Evolutionary conservation across 441 rosid genomes (phyloP).

Genomic region (Populus hybrid): DNA sequence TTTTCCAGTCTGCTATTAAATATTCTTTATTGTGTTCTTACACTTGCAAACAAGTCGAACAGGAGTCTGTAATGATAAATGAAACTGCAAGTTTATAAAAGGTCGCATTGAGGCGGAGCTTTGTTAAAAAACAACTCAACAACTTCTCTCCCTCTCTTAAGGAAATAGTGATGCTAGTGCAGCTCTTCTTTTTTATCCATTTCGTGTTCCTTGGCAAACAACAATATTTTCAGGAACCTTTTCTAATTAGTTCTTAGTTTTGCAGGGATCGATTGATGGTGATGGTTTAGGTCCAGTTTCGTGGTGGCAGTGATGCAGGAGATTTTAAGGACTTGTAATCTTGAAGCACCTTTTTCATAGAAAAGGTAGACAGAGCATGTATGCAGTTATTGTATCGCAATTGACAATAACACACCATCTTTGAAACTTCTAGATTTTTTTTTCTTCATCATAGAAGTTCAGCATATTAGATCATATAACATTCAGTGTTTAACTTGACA

Average conservation of each 20-base stretch:
- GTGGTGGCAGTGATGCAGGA: conserved; percentile 72
- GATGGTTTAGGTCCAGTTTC: conserved; percentile 81
- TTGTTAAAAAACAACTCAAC: background rate
- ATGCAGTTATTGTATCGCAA: background rate
- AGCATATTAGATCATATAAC: background rate
- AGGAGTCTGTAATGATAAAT: background rate
- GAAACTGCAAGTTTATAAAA: background rate
- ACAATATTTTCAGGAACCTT: background rate
- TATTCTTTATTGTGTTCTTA: background rate
- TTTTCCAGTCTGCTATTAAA: background rate
- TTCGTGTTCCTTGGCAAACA: background rate
- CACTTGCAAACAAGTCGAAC: background rate
- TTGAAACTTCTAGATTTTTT: background rate
- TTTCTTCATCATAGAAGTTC: background rate
- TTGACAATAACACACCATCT: background rate
- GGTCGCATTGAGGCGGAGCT: background rate
- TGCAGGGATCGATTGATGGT: conserved; percentile 61
- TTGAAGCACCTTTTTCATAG: background rate
- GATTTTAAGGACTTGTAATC: background rate
- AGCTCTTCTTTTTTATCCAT: background rate
- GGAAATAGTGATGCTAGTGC: background rate
- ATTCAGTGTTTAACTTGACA: background rate
- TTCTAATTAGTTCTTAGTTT: background rate
- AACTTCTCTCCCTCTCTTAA: background rate
- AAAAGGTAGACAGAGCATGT: background rate